A percentile compares a stretch with the other conserved stretches of the same genome.
Conservation (phyloP, 2,329 filamentous ascomycete genomes). For the Leptographium procerum region DNA sequence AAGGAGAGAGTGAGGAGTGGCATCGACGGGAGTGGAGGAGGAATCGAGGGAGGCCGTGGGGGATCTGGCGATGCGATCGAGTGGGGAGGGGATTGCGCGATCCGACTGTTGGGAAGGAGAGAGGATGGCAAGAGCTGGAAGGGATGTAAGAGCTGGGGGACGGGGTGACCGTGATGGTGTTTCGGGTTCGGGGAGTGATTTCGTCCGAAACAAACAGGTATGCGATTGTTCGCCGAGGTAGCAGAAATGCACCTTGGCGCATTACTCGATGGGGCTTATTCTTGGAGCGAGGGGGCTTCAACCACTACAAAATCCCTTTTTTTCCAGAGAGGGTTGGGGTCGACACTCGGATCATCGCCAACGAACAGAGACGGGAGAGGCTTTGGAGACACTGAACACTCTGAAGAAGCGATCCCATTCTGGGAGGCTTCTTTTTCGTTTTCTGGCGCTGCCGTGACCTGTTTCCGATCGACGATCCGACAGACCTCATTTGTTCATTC, state of each 20-base stretch:
- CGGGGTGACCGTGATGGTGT: neutral
- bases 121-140: slow-evolving; percentile 17
- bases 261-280: slow-evolving; percentile 99
- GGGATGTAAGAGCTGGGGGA: neutral
- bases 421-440: neutral
- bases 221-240: slow-evolving; percentile 69
- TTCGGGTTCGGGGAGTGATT: slow-evolving; percentile 47
- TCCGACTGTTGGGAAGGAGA: slow-evolving; percentile 3
- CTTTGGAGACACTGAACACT: slow-evolving; percentile 9
- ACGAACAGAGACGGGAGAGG: slow-evolving; percentile 14
- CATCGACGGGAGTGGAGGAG: neutral
- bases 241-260: slow-evolving; percentile 26
- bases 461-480: neutral
- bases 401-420: slow-evolving; percentile 4
- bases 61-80: neutral
- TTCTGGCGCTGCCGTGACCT: neutral
- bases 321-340: slow-evolving; percentile 25
- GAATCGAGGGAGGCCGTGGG: neutral
- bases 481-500: neutral
- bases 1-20: slow-evolving; percentile 10
- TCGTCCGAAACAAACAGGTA: slow-evolving; percentile 93
- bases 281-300: slow-evolving; percentile 81
- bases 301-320: slow-evolving; percentile 1
- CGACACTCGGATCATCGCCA: slow-evolving; percentile 16
- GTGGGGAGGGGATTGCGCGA: slow-evolving; percentile 4